Conservation (phyloP, 116 monocot genomes). For the Trichopus zeylanicus region DNA sequence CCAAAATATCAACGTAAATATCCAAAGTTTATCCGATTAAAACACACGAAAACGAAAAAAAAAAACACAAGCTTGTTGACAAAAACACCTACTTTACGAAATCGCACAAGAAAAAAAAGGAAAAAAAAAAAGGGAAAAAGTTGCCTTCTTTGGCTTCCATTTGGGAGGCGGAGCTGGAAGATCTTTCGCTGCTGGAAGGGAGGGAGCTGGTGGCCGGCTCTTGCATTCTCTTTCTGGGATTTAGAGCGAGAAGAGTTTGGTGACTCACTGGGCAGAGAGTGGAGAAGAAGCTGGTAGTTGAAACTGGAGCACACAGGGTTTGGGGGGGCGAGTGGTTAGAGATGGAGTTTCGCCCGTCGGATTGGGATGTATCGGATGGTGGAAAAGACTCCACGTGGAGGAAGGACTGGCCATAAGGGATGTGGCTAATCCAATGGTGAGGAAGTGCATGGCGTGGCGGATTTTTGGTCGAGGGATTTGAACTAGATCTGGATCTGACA, state of each 20-base stretch:
- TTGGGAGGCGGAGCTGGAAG: slow-evolving; percentile 61
- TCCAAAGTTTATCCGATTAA: too few species aligned
- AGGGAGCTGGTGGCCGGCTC: slow-evolving; percentile 56
- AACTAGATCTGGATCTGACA: slow-evolving; percentile 8
- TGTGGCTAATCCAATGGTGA: slow-evolving; percentile 33
- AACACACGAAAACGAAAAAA: background rate
- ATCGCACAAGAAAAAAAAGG: too few species aligned
- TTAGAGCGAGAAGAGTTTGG: background rate
- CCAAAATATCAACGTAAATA: too few species aligned
- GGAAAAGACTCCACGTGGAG: slow-evolving; percentile 15
- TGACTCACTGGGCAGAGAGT: background rate
- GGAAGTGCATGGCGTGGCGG: slow-evolving; percentile 26
- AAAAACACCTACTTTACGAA: too few species aligned
- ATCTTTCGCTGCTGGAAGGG: slow-evolving; percentile 82
- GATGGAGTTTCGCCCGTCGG: slow-evolving; percentile 19
- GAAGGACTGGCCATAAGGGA: slow-evolving; percentile 14
- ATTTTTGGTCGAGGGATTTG: slow-evolving; percentile 4
- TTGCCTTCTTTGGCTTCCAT: slow-evolving; percentile 69
- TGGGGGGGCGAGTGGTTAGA: slow-evolving; percentile 26
- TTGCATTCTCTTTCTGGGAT: slow-evolving; percentile 30
- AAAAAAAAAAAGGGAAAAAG: background rate
- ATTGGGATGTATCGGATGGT: slow-evolving; percentile 30
- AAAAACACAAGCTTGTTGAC: background rate
- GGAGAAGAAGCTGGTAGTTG: slow-evolving; percentile 4
- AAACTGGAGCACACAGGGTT: slow-evolving; percentile 4